Base-by-base conservation (phyloP, 139 green algal species). In the Picochlorum sp. region DNA sequence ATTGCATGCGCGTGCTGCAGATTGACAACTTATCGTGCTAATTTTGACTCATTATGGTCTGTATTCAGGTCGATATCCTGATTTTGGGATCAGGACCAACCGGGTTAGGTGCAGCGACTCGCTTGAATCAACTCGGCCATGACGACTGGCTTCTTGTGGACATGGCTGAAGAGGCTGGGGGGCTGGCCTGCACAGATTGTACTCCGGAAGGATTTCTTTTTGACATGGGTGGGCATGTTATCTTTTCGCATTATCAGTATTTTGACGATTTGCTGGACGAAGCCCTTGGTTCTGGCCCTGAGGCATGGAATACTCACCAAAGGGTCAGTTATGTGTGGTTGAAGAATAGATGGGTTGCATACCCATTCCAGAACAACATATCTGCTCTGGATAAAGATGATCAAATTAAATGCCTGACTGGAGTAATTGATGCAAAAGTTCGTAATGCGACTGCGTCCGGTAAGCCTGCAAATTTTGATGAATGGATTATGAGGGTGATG, bases 311-410 rank as follows among this genome's bases (percentile, higher is more conserved):
- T 72, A 88, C 79, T 0, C 68, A 90, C 47, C 57, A 95, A 75
- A 73, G 88, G 4, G 81, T 93, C 10, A 85, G 73, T 7, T 95
- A 93, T 55, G 84, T 95, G 3, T 91, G 88, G 83, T 84, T 91
- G 31, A 82, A 81, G 57, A 71, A 73, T 43, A 72, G 81, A 39
- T 94, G 81, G 81, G 88, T 95, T 30, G 83, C 88, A 4, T 95
- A 95, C 58, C 88, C 88, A 14, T 95, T 95, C 70, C 69, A 95
- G 70, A 94, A 93, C 77, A 95, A 95, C 69, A 88, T 95, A 59
- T 68, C 56, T 35, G 81, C 84, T 0, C 77, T 95, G 20, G 69
- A 76, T 20, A 87, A 87, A 64, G 83, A 91, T 25, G 84, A 94
- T 63, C 86, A 89, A 78, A 74, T 89, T 44, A 73, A 61, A 41